Evolutionary conservation across 2,329 filamentous ascomycete genomes (phyloP).

Genomic region (Akanthomyces uredinophilus): DNA sequence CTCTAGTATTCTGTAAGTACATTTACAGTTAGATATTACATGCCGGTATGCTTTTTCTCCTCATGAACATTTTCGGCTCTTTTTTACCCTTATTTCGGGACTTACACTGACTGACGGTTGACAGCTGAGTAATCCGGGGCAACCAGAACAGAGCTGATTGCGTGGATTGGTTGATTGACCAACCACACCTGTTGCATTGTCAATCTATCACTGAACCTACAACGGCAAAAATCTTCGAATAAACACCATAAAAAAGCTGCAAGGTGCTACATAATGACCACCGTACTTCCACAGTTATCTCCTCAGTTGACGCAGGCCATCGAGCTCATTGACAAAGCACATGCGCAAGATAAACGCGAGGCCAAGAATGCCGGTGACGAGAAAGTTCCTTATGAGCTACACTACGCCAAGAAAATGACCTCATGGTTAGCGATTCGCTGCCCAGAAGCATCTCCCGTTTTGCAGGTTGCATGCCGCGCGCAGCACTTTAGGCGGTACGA

Average conservation of each 20-base stretch:
- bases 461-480: conserved; percentile 73
- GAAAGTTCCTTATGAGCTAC: conserved; percentile 67
- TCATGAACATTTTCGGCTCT: too few relatives aligned
- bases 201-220: background rate
- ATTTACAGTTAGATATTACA: too few relatives aligned
- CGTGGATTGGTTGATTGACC: conserved; percentile 1
- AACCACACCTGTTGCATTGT: background rate
- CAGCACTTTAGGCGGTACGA: conserved; percentile 70
- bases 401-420: conserved; percentile 78
- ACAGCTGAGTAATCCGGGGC: conserved; percentile 5
- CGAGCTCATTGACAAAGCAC: conserved; percentile 64
- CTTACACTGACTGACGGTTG: background rate
- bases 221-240: background rate
- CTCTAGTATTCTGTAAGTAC: too few relatives aligned
- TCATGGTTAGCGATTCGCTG: conserved; percentile 59
- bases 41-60: too few relatives aligned
- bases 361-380: conserved; percentile 33
- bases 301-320: conserved; percentile 49
- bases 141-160: background rate
- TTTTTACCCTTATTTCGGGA: background rate
- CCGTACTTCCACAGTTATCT: conserved; percentile 28
- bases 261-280: background rate
- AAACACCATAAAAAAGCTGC: background rate
- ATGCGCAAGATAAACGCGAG: conserved; percentile 27
- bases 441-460: conserved; percentile 57